These are phyloP conservation scores for Thoreauomyces humboldtii DNA, from an alignment of 192 early-diverging fungal species.

Conservation along the genomic window DNA sequence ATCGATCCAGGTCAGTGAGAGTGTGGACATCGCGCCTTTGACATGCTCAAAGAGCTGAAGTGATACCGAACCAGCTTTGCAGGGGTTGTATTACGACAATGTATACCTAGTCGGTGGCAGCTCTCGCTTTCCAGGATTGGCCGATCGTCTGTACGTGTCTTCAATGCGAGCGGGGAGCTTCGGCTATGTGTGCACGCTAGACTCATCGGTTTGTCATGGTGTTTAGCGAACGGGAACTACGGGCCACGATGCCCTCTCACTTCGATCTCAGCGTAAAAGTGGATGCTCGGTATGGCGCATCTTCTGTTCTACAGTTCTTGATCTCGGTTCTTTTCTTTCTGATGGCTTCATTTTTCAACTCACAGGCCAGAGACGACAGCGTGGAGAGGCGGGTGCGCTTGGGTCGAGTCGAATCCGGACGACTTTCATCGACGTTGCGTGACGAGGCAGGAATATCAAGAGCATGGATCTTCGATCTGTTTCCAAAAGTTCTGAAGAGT, in stretches of 20 bases:
- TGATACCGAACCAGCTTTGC: neutral
- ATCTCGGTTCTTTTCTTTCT: no score
- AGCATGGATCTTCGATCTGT: conserved; percentile 43
- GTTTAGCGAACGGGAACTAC: conserved; percentile 44
- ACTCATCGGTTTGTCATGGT: conserved; percentile 28
- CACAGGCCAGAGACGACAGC: conserved; percentile 56
- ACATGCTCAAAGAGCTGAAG: neutral
- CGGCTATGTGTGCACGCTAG: neutral
- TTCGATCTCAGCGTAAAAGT: conserved; percentile 55
- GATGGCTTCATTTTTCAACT: no score
- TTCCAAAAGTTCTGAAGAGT: neutral
- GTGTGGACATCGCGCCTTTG: neutral
- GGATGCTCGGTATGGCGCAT: conserved; percentile 53
- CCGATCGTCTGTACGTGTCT: conserved; percentile 53
- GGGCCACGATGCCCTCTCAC: conserved; percentile 51
- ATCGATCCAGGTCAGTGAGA: conserved; percentile 31
- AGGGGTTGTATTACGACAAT: conserved; percentile 64
- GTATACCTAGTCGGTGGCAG: conserved; percentile 71
- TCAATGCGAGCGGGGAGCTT: neutral
- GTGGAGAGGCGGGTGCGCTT: conserved; percentile 53
- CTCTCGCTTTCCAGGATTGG: conserved; percentile 59
- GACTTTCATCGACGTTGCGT: conserved; percentile 53
- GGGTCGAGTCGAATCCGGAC: conserved; percentile 33
- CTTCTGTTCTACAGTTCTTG: neutral
- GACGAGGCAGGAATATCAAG: conserved; percentile 59